Evolutionary conservation across 2,329 filamentous ascomycete genomes (phyloP).

Genomic region (Alternaria gaisen): DNA sequence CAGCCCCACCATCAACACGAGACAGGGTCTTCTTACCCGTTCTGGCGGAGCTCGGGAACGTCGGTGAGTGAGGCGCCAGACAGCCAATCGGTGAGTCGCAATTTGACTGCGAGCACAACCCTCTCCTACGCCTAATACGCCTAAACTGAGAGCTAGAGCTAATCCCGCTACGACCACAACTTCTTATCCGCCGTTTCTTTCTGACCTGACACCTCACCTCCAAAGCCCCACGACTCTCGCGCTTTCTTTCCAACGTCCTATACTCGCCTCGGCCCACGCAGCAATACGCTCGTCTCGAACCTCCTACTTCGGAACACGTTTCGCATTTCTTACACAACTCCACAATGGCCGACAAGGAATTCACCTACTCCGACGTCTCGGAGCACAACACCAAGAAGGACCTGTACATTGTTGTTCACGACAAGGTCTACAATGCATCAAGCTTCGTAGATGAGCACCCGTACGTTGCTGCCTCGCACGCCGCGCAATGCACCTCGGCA

Average conservation of each 20-base stretch:
- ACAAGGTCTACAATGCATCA: constrained; percentile 91
- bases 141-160: constrained; percentile 17
- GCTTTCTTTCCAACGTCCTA: neutral
- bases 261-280: constrained; percentile 3
- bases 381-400: constrained; percentile 77
- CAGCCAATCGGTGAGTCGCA: constrained; percentile 26
- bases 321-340: constrained; percentile 9
- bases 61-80: constrained; percentile 13
- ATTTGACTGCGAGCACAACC: constrained; percentile 23
- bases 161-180: constrained; percentile 22
- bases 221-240: constrained; percentile 8
- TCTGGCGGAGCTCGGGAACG: constrained; percentile 12
- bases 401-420: constrained; percentile 88
- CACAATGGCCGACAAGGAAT: constrained; percentile 52
- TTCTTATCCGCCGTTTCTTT: constrained; percentile 21
- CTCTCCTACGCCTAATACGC: constrained; percentile 9
- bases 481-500: constrained; percentile 7
- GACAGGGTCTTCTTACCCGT: constrained; percentile 28
- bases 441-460: constrained; percentile 98
- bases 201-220: constrained; percentile 14
- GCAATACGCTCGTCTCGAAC: neutral
- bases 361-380: constrained; percentile 53
- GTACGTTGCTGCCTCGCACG: constrained; percentile 59
- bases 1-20: constrained; percentile 10
- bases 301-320: neutral